phyloP scores from a whole-genome alignment of 805 yeast genomes.

The Saccharomyces eubayanus region DNA sequence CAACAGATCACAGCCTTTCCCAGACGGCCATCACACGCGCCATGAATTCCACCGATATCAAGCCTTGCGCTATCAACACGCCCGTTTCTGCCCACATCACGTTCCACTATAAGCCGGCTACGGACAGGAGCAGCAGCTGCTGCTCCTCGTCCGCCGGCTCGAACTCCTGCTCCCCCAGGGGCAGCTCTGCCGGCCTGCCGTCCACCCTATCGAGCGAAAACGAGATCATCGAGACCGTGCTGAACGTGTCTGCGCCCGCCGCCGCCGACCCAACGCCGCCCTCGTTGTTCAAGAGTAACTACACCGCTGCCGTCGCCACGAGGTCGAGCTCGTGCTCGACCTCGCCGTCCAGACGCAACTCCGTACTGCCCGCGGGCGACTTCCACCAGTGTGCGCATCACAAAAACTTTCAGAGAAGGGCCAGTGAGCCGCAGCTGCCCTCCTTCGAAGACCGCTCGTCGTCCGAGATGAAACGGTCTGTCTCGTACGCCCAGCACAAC shows the following conservation, averaged over 20 bases:
- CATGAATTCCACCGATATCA: not conserved
- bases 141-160: not conserved
- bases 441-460: not conserved
- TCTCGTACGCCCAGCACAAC: conserved; percentile 3
- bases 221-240: not conserved
- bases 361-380: conserved; percentile 3
- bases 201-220: not conserved
- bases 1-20: not conserved
- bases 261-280: not conserved
- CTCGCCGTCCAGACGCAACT: not conserved
- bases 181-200: not conserved
- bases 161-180: not conserved
- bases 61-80: conserved; percentile 2
- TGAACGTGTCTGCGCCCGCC: not conserved
- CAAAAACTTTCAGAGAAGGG: conserved; percentile 5
- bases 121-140: not conserved
- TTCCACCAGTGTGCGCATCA: conserved; percentile 7
- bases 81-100: conserved; percentile 11
- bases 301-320: not conserved
- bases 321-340: not conserved
- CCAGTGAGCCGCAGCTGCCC: conserved; percentile 8
- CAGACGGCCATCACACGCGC: not conserved
- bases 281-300: not conserved
- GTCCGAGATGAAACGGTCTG: not conserved
- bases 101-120: conserved; percentile 4